These are phyloP conservation scores for Ganoderma multipileum DNA, from an alignment of 1,284 basidiomycete genomes.

Conservation along the genomic window DNA sequence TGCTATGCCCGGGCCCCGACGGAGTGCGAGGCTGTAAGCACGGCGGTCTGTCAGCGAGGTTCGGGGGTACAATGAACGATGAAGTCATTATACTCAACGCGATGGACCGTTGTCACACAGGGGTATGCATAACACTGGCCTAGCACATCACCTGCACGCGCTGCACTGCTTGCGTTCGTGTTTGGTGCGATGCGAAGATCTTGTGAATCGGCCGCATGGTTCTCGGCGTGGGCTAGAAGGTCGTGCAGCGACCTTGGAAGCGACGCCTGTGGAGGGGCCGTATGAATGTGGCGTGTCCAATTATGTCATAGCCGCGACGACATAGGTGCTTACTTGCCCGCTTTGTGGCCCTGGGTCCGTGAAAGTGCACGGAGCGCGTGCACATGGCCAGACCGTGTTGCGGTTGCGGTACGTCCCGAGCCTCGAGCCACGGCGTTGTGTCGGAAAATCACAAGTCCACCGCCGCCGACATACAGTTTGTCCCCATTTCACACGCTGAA, in stretches of 20 bases:
- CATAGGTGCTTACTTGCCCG: background rate
- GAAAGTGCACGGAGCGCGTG: background rate
- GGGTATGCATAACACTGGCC: background rate
- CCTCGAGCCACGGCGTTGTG: background rate
- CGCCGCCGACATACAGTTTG: background rate
- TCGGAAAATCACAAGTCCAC: background rate
- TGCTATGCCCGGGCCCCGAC: background rate
- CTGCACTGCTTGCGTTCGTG: background rate
- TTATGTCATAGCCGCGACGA: slow-evolving; percentile 5
- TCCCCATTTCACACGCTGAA: background rate
- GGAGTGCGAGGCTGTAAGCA: background rate
- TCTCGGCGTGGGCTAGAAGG: background rate
- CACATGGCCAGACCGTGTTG: no score
- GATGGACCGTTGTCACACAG: slow-evolving; percentile 7
- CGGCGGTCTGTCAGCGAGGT: slow-evolving; percentile 11
- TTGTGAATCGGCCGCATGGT: background rate
- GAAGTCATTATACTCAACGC: slow-evolving; percentile 9
- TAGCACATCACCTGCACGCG: background rate
- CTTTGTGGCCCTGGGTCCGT: slow-evolving; percentile 5
- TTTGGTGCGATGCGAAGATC: background rate
- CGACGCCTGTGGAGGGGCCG: background rate
- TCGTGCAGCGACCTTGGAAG: background rate
- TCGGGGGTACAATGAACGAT: background rate
- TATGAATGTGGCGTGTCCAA: slow-evolving; percentile 7
- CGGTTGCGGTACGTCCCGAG: background rate